Evolutionary conservation across 306 rosid species (phyloP), one percentile per base, ranked within the genome.

Genomic region (Vigna trinervia): DNA sequence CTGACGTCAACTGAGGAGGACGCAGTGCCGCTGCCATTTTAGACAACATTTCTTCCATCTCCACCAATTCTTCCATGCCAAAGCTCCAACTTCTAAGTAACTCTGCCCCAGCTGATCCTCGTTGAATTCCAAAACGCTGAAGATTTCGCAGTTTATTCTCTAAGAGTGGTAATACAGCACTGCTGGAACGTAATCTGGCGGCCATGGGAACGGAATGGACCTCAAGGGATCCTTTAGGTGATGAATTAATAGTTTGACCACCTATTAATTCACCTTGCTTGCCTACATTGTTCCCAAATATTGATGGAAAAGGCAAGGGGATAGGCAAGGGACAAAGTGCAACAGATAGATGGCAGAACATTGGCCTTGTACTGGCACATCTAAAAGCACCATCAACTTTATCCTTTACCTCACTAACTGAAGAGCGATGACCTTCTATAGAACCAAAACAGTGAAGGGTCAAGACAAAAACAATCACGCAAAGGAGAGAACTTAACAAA

Each of bases 241-340:
- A 69, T 63, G 89, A 80, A 69, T 68, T 78, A 53, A 70, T 47
- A 47, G 80, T 67, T 34, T 84, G 91, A 63, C 74, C 83, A 8
- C 81, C 78, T 67, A 81, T 54, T 52, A 87, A 78, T 81, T 92
- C 90, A 39, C 97, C 98, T 2, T 75, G 85, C 73, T 85, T 88
- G 77, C 96, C 96, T 64, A 92, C 83, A 56, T 43, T 73, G 75
- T 73, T 84, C 13, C 96, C 85, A 39, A 94, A 94, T 71, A 94
- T 92, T 30, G 90, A 83, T 62, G 98, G 98, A 76, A 94, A 94
- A 48, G 98, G 93, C 84, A 94, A 85, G 8, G 98, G 97, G 65
- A 94, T 88, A 65, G 97, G 97, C 66, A 94, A 84, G 57, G 98
- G 98, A 78, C 92, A 84, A 69, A 53, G 89, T 69, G 90, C 88